phyloP scores from a whole-genome alignment of 2,329 filamentous ascomycete species.

The Penicillium rolfsii region DNA sequence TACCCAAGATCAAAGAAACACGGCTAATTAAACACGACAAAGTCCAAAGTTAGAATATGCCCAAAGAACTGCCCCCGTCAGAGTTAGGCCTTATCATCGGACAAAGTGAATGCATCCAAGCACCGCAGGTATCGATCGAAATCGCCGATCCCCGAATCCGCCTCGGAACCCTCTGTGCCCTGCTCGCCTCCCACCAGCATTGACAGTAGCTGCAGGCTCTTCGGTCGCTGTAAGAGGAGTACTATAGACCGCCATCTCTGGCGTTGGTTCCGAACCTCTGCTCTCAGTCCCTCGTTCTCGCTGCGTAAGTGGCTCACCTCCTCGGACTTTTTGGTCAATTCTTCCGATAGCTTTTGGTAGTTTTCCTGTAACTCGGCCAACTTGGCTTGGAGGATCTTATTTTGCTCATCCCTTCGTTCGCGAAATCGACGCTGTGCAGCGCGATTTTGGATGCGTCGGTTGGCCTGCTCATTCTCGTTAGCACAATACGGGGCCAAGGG shows the following conservation, averaged over 20 bases:
- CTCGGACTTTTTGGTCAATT: background rate
- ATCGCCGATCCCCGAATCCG: background rate
- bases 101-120: background rate
- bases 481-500: no score
- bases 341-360: background rate
- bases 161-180: background rate
- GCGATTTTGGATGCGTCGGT: conserved; percentile 4
- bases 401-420: background rate
- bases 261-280: background rate
- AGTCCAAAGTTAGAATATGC: background rate
- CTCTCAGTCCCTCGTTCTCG: background rate
- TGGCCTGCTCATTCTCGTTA: background rate
- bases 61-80: no score
- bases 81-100: background rate
- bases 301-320: background rate
- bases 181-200: background rate
- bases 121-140: background rate
- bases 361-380: background rate
- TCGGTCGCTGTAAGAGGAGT: background rate
- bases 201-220: conserved; percentile 5
- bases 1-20: background rate
- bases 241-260: conserved; percentile 3
- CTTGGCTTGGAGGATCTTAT: background rate
- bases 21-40: background rate
- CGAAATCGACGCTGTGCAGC: conserved; percentile 5